Percentiles rank a stretch among this genome's conserved stretches.
Conservation (phyloP, 2,329 filamentous ascomycete species). For the Orbilia brochopaga region DNA sequence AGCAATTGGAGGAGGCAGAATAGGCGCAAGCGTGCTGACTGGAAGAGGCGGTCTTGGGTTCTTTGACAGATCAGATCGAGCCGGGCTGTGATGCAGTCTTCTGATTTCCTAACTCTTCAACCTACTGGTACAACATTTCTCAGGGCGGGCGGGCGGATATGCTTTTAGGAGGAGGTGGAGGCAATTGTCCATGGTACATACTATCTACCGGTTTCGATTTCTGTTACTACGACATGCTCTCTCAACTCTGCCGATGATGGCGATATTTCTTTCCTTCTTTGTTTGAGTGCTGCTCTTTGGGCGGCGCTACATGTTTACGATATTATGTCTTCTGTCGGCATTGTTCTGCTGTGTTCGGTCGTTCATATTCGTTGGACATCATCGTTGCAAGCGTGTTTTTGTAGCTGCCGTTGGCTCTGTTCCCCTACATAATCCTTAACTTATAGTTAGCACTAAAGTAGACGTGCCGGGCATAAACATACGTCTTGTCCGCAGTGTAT, state of each 20-base stretch:
- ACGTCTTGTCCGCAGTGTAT: not conserved
- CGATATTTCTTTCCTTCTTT: too few species aligned
- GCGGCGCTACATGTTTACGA: not conserved
- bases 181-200: too few species aligned
- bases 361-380: not conserved
- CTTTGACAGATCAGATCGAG: not conserved
- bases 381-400: constrained; percentile 1
- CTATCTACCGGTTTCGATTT: too few species aligned
- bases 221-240: too few species aligned
- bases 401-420: not conserved
- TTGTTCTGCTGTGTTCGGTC: not conserved
- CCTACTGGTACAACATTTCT: too few species aligned
- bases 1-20: not conserved
- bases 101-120: too few species aligned
- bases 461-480: not conserved
- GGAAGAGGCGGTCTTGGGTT: not conserved
- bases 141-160: too few species aligned
- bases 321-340: not conserved
- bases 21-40: not conserved
- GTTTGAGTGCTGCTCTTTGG: too few species aligned
- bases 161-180: too few species aligned
- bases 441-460: not conserved
- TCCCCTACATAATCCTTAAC: not conserved
- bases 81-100: not conserved
- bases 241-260: too few species aligned